A percentile compares a stretch with the other conserved stretches of the same genome.
These are phyloP conservation scores for Salix udensis DNA, from an alignment of 345 rosid species.

Conservation along the genomic window DNA sequence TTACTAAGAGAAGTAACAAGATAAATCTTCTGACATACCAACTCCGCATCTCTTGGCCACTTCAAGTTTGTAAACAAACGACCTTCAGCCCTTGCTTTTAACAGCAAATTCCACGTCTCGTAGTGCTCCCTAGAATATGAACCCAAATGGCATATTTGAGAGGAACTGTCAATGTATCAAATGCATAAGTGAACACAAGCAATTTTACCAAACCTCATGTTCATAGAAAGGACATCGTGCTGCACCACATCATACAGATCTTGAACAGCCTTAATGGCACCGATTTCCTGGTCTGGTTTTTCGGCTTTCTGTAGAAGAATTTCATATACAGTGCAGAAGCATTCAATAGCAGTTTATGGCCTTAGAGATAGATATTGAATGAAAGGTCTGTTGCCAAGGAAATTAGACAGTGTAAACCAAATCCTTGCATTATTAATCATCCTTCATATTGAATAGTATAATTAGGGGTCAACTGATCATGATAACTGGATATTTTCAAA, in stretches of 20 bases:
- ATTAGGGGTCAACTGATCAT: too few relatives aligned
- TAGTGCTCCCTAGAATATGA: slow-evolving; percentile 58
- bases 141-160: slow-evolving; percentile 5
- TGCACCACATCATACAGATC: slow-evolving; percentile 95
- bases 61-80: slow-evolving; percentile 79
- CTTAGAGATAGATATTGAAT: not conserved
- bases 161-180: slow-evolving; percentile 6
- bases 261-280: slow-evolving; percentile 87
- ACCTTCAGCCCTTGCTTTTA: slow-evolving; percentile 83
- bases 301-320: slow-evolving; percentile 59
- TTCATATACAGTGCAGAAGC: slow-evolving; percentile 9
- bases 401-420: not conserved
- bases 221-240: slow-evolving; percentile 62
- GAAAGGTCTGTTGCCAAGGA: not conserved
- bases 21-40: slow-evolving; percentile 45
- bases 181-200: slow-evolving; percentile 4
- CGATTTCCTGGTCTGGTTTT: slow-evolving; percentile 62
- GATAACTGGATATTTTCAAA: too few relatives aligned
- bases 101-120: slow-evolving; percentile 67
- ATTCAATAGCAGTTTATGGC: not conserved
- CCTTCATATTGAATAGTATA: too few relatives aligned
- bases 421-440: not conserved
- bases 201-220: slow-evolving; percentile 59
- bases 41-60: slow-evolving; percentile 83
- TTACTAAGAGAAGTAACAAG: slow-evolving; percentile 12